Percentiles rank a stretch among this genome's conserved stretches.
These are phyloP conservation scores for Podospora pseudocomata DNA, from an alignment of 495 filamentous ascomycete species.

Conservation along the genomic window DNA sequence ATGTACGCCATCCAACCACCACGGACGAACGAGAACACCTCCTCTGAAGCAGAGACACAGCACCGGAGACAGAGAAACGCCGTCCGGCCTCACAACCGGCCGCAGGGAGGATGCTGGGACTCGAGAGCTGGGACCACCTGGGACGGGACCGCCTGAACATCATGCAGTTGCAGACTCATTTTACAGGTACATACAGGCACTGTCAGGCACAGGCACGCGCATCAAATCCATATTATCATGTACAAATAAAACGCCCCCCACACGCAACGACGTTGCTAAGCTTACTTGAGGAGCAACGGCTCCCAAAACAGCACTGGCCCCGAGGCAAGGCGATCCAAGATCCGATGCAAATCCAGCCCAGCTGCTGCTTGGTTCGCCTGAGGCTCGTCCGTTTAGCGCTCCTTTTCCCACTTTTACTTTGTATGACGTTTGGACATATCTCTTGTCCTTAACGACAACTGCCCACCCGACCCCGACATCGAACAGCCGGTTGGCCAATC, in stretches of 20 bases:
- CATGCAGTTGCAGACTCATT: neutral
- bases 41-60: neutral
- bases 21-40: constrained; percentile 5
- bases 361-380: neutral
- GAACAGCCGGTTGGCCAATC: neutral
- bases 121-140: neutral
- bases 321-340: constrained; percentile 6
- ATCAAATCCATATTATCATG: neutral
- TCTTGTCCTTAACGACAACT: neutral
- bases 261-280: constrained; percentile 2
- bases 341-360: neutral
- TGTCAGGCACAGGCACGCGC: neutral
- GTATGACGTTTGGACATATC: constrained; percentile 14
- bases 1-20: neutral
- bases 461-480: neutral
- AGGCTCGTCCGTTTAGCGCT: neutral
- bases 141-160: neutral
- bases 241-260: neutral
- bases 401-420: neutral
- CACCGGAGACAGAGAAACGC: constrained; percentile 7
- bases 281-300: neutral
- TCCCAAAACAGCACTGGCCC: constrained; percentile 7
- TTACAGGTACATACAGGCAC: neutral
- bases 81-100: constrained; percentile 1
- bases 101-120: neutral